phyloP scores from a whole-genome alignment of 176 grass and related monocot species.

The Rhynchospora pubera region DNA sequence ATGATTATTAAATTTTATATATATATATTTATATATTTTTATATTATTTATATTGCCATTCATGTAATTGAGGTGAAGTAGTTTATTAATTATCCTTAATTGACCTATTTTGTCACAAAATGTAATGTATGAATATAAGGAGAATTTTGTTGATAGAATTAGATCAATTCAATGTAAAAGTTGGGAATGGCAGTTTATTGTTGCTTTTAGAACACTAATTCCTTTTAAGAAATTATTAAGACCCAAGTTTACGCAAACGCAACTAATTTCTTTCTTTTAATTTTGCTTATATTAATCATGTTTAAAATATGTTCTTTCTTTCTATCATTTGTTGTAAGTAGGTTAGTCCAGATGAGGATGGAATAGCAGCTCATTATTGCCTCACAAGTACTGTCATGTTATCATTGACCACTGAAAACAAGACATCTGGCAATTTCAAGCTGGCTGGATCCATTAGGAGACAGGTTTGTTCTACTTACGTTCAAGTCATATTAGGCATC shows the following conservation, averaged over 20 bases:
- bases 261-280: background rate
- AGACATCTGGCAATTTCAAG: slow-evolving; percentile 83
- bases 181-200: background rate
- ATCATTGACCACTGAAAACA: slow-evolving; percentile 73
- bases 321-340: slow-evolving; percentile 28
- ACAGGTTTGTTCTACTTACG: slow-evolving; percentile 45
- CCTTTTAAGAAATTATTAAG: background rate
- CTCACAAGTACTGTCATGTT: slow-evolving; percentile 96
- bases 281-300: background rate
- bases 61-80: slow-evolving; percentile 87
- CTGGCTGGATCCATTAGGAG: slow-evolving; percentile 89
- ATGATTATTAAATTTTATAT: no score
- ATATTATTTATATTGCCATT: no score
- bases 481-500: slow-evolving; percentile 4
- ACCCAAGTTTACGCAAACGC: background rate
- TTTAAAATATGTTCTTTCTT: background rate
- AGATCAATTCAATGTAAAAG: background rate
- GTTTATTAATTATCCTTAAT: background rate
- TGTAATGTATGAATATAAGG: background rate
- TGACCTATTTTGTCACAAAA: background rate
- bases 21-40: no score
- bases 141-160: background rate
- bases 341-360: slow-evolving; percentile 68
- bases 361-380: slow-evolving; percentile 65
- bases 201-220: background rate